Evolutionary conservation across 768 basidiomycete species (phyloP).

Genomic region (Mycena galericulata): DNA sequence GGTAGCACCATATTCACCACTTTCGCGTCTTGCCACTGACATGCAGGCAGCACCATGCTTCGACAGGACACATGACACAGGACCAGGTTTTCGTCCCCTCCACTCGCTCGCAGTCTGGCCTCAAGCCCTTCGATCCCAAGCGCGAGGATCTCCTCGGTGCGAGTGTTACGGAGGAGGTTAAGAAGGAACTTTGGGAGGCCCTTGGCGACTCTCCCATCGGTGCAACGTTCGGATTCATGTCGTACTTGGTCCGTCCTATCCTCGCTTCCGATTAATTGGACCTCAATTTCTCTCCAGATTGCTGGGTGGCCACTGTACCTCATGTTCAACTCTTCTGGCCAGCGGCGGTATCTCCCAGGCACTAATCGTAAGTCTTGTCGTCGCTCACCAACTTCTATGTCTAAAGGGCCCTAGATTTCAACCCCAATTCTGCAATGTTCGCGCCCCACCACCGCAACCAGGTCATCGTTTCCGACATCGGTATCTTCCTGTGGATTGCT

Average conservation of each 20-base stretch:
- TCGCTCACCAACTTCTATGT: background rate
- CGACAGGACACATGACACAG: constrained; percentile 91
- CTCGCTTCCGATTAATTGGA: background rate
- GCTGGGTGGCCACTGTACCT: constrained; percentile 91
- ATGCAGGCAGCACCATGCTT: constrained; percentile 79
- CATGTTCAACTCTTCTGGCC: constrained; percentile 86
- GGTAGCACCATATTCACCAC: too few species aligned
- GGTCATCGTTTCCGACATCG: constrained; percentile 86
- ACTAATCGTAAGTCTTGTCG: constrained; percentile 75
- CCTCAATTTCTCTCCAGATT: constrained; percentile 54
- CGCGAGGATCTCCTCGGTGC: constrained; percentile 74
- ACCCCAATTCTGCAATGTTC: constrained; percentile 84
- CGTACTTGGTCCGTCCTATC: constrained; percentile 66
- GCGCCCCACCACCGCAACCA: constrained; percentile 82
- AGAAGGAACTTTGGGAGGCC: constrained; percentile 84
- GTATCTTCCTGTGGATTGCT: constrained; percentile 79
- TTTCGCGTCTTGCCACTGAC: too few species aligned
- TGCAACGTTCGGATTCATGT: constrained; percentile 62
- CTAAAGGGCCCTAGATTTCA: too few species aligned
- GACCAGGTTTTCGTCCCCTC: constrained; percentile 96
- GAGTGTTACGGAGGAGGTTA: constrained; percentile 73
- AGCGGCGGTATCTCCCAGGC: constrained; percentile 78
- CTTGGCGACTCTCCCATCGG: constrained; percentile 92
- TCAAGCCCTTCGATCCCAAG: constrained; percentile 75
- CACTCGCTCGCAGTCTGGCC: constrained; percentile 81